Base-by-base conservation (phyloP, 83 land plant genomes). In the Thuja plicata region DNA sequence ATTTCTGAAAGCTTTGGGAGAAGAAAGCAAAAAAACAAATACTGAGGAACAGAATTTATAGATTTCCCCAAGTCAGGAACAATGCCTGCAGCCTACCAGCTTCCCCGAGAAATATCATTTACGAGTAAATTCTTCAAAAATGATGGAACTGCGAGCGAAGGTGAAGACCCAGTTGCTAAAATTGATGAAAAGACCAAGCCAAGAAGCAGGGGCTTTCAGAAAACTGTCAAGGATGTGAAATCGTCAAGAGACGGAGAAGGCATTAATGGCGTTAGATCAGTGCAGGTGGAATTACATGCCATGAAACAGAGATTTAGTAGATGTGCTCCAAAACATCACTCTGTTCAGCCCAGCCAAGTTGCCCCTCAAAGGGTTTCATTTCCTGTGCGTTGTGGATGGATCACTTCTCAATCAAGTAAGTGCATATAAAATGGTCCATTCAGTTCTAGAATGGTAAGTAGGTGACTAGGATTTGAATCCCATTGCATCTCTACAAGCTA, bases 381-480 rank as follows among this genome's bases (percentile, higher is more conserved):
- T n/a, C 41, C 89, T 1, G 76, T 66, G 37, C 79, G 82, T 50
- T 89, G 90, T 21, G 43, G 70, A 35, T 89, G 90, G 90, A 87
- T 89, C 27, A 87, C 90, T 46, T 34, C 86, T 15, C 41, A 89
- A 21, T 37, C 88, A 7, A 88, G 90, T 89, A 80, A 86, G 87
- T 11, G 43, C 1, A 19, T 37, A 35, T 7, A 54, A 15, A 48
- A 54, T 1, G 16, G 19, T 16, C 57, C 4, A 16, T 54, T 54
- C 57, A 3, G 57, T 15, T 54, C 19, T 54, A 16, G 16, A 15
- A 54, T 54, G 57, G 12, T 54, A 54, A 54, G 19, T 54, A 3
- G 19, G 57, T 15, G 57, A 54, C 4, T 16, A 54, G 15, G 19
- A 54, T 54, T 54, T 16, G 16, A 54, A 54, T 54, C 57, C 17